Evolutionary conservation across 768 basidiomycete species (phyloP).

Genomic region (Strobilomyces dryophilus): DNA sequence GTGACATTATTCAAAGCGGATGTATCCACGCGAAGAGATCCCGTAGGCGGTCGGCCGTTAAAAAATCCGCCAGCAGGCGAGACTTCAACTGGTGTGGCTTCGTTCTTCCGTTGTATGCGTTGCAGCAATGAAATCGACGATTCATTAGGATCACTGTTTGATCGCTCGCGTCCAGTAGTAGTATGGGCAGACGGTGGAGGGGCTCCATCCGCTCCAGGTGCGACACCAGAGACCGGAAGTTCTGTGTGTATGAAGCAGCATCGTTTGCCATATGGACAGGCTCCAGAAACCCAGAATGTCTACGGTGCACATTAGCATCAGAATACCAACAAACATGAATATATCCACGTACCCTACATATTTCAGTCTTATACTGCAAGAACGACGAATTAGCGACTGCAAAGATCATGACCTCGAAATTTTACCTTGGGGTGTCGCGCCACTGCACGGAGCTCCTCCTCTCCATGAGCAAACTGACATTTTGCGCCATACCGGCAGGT

Average conservation of each 20-base stretch:
- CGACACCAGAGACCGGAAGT: conserved; percentile 59
- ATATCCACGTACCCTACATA: conserved; percentile 65
- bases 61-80: conserved; percentile 45
- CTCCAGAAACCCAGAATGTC: conserved; percentile 94
- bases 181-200: conserved; percentile 49
- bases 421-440: conserved; percentile 83
- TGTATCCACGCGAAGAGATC: conserved; percentile 73
- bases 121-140: conserved; percentile 68
- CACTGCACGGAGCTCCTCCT: conserved; percentile 83
- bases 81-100: conserved; percentile 56
- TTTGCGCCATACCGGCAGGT: conserved; percentile 81
- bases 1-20: conserved; percentile 54
- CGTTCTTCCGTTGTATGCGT: conserved; percentile 67
- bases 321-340: not conserved
- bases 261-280: conserved; percentile 87
- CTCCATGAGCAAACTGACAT: conserved; percentile 92
- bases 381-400: conserved; percentile 15
- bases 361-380: conserved; percentile 85
- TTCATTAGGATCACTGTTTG: conserved; percentile 79
- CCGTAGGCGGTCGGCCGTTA: conserved; percentile 61
- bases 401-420: not conserved
- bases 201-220: conserved; percentile 49
- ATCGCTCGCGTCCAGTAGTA: conserved; percentile 61
- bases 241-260: conserved; percentile 95
- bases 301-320: conserved; percentile 28